Percentiles rank a stretch among this genome's conserved stretches.
phyloP scores from a whole-genome alignment of 1,284 basidiomycete genomes.

The Ganoderma lingzhi region DNA sequence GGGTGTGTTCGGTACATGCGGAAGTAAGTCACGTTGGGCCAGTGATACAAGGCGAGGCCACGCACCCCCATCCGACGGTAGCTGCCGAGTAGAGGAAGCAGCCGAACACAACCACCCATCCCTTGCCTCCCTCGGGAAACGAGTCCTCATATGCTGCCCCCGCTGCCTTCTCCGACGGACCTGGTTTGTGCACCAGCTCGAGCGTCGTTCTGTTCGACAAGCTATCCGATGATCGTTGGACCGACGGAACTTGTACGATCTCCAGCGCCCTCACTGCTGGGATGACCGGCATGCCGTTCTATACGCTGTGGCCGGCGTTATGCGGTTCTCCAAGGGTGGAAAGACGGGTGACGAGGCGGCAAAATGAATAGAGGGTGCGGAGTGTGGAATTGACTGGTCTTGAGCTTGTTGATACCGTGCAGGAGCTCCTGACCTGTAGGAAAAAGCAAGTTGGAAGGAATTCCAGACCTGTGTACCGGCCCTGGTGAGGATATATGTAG shows the following conservation, averaged over 20 bases:
- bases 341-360: not conserved
- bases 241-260: not conserved
- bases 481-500: not conserved
- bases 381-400: not conserved
- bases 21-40: not conserved
- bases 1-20: not conserved
- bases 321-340: not conserved
- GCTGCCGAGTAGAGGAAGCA: constrained; percentile 34
- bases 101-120: constrained; percentile 34
- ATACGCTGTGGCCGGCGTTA: not conserved
- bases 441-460: not conserved
- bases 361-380: not conserved
- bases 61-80: constrained; percentile 36
- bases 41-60: constrained; percentile 9
- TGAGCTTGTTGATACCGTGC: too few species aligned
- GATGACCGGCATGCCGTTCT: not conserved
- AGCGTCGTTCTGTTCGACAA: not conserved
- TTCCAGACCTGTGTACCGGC: not conserved
- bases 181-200: not conserved
- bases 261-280: not conserved
- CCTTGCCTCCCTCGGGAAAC: constrained; percentile 31
- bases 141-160: constrained; percentile 11
- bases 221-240: not conserved
- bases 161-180: constrained; percentile 2
- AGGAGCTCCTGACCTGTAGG: too few species aligned